Conservation (phyloP, 352 stramenopile genomes). For the Phytophthora sansomeana region DNA sequence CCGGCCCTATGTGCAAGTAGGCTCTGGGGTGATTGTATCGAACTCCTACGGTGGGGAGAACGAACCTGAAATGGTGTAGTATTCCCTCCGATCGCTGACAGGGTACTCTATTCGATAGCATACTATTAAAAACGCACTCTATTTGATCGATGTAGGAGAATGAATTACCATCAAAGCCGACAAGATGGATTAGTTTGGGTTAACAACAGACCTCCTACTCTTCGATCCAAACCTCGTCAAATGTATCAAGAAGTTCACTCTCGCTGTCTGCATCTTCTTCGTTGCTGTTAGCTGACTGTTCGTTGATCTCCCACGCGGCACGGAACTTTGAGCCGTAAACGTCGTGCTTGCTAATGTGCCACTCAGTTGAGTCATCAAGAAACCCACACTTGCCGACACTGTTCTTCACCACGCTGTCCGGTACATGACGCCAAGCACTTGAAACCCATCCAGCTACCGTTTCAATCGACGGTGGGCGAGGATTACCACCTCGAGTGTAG, state of each 20-base stretch:
- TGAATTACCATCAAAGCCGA: too few species aligned
- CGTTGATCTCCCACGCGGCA: neutral
- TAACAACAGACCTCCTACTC: too few species aligned
- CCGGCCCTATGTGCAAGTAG: too few species aligned
- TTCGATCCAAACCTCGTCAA: slow-evolving; percentile 3
- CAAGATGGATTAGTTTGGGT: too few species aligned
- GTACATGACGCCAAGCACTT: slow-evolving; percentile 2
- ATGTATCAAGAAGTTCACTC: neutral
- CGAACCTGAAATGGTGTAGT: too few species aligned
- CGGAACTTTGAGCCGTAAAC: slow-evolving; percentile 7
- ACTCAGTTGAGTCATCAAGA: slow-evolving; percentile 8
- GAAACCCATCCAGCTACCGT: slow-evolving; percentile 2
- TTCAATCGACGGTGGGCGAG: neutral
- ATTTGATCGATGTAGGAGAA: too few species aligned
- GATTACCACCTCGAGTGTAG: slow-evolving; percentile 12
- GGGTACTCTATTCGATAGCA: too few species aligned
- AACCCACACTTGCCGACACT: slow-evolving; percentile 8
- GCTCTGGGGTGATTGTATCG: too few species aligned
- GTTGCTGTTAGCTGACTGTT: neutral
- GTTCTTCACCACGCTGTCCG: neutral
- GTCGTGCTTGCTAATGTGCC: slow-evolving; percentile 6
- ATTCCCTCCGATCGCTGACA: too few species aligned
- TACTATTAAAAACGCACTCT: too few species aligned
- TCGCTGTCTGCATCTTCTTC: neutral
- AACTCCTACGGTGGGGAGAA: too few species aligned